Evolutionary conservation across 2,329 filamentous ascomycete species (phyloP).

Genomic region (Neopestalotiopsis clavispora): DNA sequence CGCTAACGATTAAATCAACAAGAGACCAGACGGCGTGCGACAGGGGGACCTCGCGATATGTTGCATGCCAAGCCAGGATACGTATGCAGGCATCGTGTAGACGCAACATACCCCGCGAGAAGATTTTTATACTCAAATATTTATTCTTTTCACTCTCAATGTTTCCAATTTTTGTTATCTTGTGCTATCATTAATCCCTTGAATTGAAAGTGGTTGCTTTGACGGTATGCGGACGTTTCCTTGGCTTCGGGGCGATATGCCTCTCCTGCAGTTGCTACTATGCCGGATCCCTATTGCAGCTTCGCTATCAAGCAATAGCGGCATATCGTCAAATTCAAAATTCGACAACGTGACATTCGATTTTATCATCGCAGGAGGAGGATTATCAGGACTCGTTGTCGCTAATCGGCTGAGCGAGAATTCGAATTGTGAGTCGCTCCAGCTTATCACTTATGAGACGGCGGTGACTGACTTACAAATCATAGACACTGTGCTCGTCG

Average conservation of each 20-base stretch:
- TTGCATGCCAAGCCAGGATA: neutral
- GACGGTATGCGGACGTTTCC: neutral
- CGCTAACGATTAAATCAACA: too few relatives aligned
- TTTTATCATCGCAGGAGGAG: slow-evolving; percentile 23
- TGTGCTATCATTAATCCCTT: neutral
- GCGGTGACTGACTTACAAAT: neutral
- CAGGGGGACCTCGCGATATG: too few relatives aligned
- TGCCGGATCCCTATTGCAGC: neutral
- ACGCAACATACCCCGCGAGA: neutral
- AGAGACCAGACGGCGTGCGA: too few relatives aligned
- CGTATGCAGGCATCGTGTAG: neutral
- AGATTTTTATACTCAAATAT: neutral
- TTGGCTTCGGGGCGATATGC: too few relatives aligned
- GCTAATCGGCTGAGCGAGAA: slow-evolving; percentile 24
- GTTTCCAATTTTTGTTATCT: too few relatives aligned
- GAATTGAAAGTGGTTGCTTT: neutral
- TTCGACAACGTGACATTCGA: slow-evolving; percentile 16
- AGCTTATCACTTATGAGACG: too few relatives aligned
- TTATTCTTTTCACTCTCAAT: neutral
- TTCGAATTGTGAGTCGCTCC: slow-evolving; percentile 12
- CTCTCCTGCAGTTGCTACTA: neutral
- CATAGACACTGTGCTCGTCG: slow-evolving; percentile 17
- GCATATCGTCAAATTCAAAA: neutral
- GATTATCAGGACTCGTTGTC: slow-evolving; percentile 21
- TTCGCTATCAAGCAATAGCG: neutral